Base-by-base conservation (phyloP, 441 rosid genomes). In the Erysimum pusillum region DNA sequence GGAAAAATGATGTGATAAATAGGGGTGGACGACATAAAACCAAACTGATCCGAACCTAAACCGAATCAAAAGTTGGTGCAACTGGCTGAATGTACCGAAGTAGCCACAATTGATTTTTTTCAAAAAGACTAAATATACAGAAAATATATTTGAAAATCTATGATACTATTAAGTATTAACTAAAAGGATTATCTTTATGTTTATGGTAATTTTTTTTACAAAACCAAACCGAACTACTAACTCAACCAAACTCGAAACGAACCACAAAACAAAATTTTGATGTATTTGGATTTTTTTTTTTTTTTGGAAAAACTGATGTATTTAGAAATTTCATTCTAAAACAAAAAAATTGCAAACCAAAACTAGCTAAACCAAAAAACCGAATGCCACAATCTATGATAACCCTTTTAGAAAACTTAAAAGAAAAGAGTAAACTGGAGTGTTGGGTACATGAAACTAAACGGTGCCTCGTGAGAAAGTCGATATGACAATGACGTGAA, bases 401-500 rank as follows among this genome's bases (percentile, higher is more conserved):
- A 11, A 39, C n/a, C 9, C 52, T n/a, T 15, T 8, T 15, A 2
- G 20, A 46, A 7, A 46, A 46, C 18, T n/a, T n/a, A 6, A 15
- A 46, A 15, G 18, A 17, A 3, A 46, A 46, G 5, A 13, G 15
- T 7, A 46, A 15, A 46, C n/a, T 7, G 53, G 67, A 68, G 57
- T 57, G 46, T 25, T 44, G 49, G 69, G 69, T 52, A 76, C 48
- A 51, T 44, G 57, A 28, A 57, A 28, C 63, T n/a, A 62, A 76
- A 53, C 75, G 71, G 75, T 69, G 80, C 15, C 6, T 62, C 14
- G 76, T 70, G 66, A 36, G 60, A 11, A 54, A 45, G 57, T 9
- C n/a, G 79, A 67, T 31, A 61, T 2, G 70, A 76, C n/a, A n/a
- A n/a, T n/a, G n/a, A n/a, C n/a, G n/a, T 71, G 73, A 71, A 63